Conservation (phyloP, 441 rosid genomes). For the Daphne laureola region DNA sequence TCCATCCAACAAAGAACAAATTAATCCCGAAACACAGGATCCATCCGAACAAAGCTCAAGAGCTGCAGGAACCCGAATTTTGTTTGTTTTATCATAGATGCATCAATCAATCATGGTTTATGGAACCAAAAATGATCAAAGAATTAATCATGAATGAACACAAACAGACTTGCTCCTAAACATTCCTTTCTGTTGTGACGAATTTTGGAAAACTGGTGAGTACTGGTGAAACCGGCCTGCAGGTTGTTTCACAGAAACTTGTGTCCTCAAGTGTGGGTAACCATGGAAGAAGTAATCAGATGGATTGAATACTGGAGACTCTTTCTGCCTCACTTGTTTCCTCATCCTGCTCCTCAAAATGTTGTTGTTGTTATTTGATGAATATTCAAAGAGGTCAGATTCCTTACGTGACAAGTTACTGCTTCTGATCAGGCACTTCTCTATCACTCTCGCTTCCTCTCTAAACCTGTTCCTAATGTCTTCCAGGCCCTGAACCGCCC, state of each 20-base stretch:
- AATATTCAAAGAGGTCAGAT: constrained; percentile 20
- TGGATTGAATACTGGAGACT: constrained; percentile 70
- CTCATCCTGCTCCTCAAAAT: constrained; percentile 17
- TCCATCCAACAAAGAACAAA: too few relatives aligned
- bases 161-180: constrained; percentile 50
- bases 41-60: too few relatives aligned
- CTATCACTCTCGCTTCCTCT: constrained; percentile 77
- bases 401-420: constrained; percentile 29
- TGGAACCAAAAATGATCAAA: too few relatives aligned
- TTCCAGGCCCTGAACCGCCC: constrained; percentile 21
- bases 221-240: constrained; percentile 20
- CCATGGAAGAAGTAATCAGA: constrained; percentile 47
- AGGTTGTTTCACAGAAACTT: constrained; percentile 19
- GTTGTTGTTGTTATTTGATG: constrained; percentile 8
- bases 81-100: too few relatives aligned
- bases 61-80: too few relatives aligned
- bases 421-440: constrained; percentile 50
- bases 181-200: constrained; percentile 22
- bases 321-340: constrained; percentile 22
- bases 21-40: too few relatives aligned
- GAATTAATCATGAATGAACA: constrained; percentile 31
- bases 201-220: constrained; percentile 46
- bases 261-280: constrained; percentile 66
- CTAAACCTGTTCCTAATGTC: constrained; percentile 53
- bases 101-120: too few relatives aligned